These are phyloP conservation scores for Afroboletus lepidellus DNA, from an alignment of 1,284 basidiomycete species.

Conservation along the genomic window DNA sequence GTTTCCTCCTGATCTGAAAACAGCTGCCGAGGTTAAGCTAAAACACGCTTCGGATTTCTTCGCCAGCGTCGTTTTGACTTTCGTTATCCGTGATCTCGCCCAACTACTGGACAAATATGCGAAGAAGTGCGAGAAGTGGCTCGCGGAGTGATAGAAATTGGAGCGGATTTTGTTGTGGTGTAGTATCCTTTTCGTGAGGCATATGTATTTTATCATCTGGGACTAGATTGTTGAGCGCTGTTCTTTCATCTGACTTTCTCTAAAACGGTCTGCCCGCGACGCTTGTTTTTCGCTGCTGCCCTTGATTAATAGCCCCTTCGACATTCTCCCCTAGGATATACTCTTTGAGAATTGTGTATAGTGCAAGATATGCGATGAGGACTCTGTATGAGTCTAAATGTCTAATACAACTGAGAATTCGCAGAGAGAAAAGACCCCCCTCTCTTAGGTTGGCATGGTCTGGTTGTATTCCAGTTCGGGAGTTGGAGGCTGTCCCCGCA, in stretches of 20 bases:
- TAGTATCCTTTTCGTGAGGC: slow-evolving; percentile 29
- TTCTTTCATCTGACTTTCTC: slow-evolving; percentile 26
- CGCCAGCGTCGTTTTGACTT: slow-evolving; percentile 84
- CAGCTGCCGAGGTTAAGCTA: slow-evolving; percentile 71
- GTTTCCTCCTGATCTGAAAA: slow-evolving; percentile 63
- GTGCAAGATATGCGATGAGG: slow-evolving; percentile 1
- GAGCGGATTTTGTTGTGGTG: slow-evolving; percentile 28
- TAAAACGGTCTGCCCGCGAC: slow-evolving; percentile 13
- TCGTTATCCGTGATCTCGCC: slow-evolving; percentile 84
- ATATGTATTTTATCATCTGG: slow-evolving; percentile 44
- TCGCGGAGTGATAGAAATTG: slow-evolving; percentile 58
- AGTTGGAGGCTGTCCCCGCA: slow-evolving; percentile 49
- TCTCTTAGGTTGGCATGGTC: slow-evolving; percentile 12
- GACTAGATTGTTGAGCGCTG: slow-evolving; percentile 34
- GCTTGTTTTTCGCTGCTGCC: slow-evolving; percentile 12
- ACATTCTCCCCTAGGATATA: slow-evolving; percentile 23
- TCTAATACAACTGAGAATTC: neutral
- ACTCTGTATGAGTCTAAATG: slow-evolving; percentile 2
- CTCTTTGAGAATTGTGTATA: slow-evolving; percentile 20
- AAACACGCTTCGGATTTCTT: slow-evolving; percentile 88
- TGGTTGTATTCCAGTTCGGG: slow-evolving; percentile 38
- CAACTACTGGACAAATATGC: slow-evolving; percentile 89
- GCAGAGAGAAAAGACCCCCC: neutral
- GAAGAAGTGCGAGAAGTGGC: slow-evolving; percentile 87
- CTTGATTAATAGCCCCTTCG: slow-evolving; percentile 16